Evolutionary conservation across 2,329 filamentous ascomycete species (phyloP).

Genomic region (Coniochaeta sp.): DNA sequence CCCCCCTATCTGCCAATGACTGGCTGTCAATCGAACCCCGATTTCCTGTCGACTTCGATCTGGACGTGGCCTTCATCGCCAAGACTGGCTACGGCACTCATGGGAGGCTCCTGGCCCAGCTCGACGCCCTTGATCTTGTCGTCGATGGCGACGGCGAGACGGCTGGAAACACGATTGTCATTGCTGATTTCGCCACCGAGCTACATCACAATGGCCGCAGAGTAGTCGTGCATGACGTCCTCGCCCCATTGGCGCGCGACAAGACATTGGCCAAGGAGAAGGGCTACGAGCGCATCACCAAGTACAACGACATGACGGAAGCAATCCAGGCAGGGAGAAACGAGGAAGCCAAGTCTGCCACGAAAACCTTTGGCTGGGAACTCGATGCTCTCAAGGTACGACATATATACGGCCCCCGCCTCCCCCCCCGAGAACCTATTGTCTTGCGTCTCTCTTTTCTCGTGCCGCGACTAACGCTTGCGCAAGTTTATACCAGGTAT

Average conservation of each 20-base stretch:
- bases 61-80: slow-evolving; percentile 42
- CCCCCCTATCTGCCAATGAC: slow-evolving; percentile 25
- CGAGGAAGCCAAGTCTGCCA: slow-evolving; percentile 27
- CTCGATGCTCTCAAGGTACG: slow-evolving; percentile 39
- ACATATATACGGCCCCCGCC: too few relatives aligned
- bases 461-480: background rate
- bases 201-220: slow-evolving; percentile 14
- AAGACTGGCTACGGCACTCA: slow-evolving; percentile 50
- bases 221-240: slow-evolving; percentile 31
- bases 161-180: slow-evolving; percentile 33
- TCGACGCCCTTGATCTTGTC: slow-evolving; percentile 34
- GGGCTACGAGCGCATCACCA: slow-evolving; percentile 26
- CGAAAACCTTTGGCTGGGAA: slow-evolving; percentile 36
- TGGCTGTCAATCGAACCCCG: slow-evolving; percentile 31
- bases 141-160: slow-evolving; percentile 27
- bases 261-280: slow-evolving; percentile 24
- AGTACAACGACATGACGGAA: slow-evolving; percentile 30
- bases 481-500: slow-evolving; percentile 45
- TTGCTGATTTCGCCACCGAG: slow-evolving; percentile 39
- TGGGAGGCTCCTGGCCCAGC: slow-evolving; percentile 35
- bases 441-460: too few relatives aligned
- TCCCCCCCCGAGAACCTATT: too few relatives aligned
- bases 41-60: slow-evolving; percentile 33
- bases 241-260: slow-evolving; percentile 21
- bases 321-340: slow-evolving; percentile 30